phyloP scores from a whole-genome alignment of 2,329 filamentous ascomycete species.

The Knoxdaviesia proteae region DNA sequence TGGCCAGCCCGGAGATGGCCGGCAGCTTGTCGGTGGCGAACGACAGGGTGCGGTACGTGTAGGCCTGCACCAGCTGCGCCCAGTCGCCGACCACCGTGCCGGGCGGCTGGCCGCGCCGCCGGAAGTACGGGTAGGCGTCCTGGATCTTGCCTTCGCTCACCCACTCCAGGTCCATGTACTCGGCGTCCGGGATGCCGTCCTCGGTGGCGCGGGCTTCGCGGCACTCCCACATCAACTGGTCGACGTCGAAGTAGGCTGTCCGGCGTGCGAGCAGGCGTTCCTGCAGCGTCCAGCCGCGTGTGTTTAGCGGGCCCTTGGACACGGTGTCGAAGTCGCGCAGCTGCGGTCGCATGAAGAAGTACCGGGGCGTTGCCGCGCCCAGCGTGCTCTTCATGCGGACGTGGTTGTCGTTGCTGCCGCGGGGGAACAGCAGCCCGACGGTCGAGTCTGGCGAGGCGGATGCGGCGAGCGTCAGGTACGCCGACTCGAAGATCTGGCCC shows the following conservation, averaged over 20 bases:
- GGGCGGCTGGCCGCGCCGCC: constrained; percentile 3
- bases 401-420: constrained; percentile 1
- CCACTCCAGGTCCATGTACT: too few species aligned
- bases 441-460: constrained; percentile 3
- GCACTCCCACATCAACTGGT: constrained; percentile 7
- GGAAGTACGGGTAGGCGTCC: constrained; percentile 6
- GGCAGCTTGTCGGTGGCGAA: constrained; percentile 9
- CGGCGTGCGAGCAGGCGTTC: constrained; percentile 2
- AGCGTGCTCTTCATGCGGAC: neutral
- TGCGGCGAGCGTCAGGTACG: constrained; percentile 5
- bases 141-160: constrained; percentile 6
- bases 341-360: constrained; percentile 1
- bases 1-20: constrained; percentile 11
- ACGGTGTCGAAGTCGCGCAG: constrained; percentile 4
- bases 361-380: neutral
- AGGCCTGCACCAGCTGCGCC: constrained; percentile 11
- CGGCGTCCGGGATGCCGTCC: constrained; percentile 2
- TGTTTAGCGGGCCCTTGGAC: constrained; percentile 4
- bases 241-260: constrained; percentile 1
- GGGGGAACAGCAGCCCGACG: constrained; percentile 1
- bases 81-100: constrained; percentile 10
- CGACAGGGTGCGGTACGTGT: constrained; percentile 8
- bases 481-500: constrained; percentile 5
- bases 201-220: constrained; percentile 1
- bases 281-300: constrained; percentile 5